Conservation (phyloP, 768 basidiomycete species). For the Paxillus involutus region DNA sequence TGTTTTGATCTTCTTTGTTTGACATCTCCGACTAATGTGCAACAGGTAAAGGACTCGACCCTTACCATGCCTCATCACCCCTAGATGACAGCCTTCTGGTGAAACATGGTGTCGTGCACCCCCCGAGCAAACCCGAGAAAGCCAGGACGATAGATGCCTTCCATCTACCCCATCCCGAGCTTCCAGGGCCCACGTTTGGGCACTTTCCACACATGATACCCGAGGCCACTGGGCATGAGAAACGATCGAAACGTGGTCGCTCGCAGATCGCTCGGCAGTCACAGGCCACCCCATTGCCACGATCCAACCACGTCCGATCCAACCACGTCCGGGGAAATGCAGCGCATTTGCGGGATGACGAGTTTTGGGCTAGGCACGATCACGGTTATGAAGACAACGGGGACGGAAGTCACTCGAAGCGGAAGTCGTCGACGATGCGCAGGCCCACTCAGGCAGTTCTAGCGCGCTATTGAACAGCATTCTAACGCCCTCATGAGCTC, state of each 20-base stretch:
- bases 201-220: neutral
- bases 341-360: neutral
- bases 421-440: neutral
- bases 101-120: neutral
- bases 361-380: neutral
- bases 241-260: neutral
- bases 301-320: slow-evolving; percentile 3
- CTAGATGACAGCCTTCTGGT: slow-evolving; percentile 1
- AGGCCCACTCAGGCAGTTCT: neutral
- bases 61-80: neutral
- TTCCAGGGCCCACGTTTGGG: neutral
- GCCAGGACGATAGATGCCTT: slow-evolving; percentile 7
- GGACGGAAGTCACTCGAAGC: neutral
- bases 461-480: neutral
- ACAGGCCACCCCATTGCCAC: neutral
- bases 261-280: neutral
- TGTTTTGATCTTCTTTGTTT: neutral
- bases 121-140: slow-evolving; percentile 7
- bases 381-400: neutral
- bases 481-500: too few species aligned
- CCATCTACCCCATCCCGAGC: slow-evolving; percentile 3
- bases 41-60: slow-evolving; percentile 1
- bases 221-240: neutral
- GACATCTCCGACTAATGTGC: neutral
- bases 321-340: neutral